Evolutionary conservation across 257 asterid genomes (phyloP), one percentile per base, ranked within the genome.

Genomic region (Salvia hispanica): DNA sequence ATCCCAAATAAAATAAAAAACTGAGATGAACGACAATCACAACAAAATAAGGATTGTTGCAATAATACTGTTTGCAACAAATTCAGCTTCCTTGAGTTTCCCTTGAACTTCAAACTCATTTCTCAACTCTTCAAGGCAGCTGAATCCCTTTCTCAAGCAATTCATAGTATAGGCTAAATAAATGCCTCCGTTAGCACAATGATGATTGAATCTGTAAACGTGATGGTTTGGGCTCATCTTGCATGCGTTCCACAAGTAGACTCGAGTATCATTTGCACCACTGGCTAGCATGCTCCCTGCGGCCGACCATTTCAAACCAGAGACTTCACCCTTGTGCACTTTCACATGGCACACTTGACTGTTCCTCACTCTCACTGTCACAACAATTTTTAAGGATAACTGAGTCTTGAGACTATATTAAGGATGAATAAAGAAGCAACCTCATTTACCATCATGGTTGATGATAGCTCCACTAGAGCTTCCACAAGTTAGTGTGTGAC

Each of bases 261-360:
- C 72, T 25, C 66, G 53, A 64, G 79, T 81, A 75, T 89, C 96
- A 58, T 84, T 82, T 40, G 88, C 95, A 25, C 98, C 96, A 59
- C 95, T 89, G 2, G 94, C 96, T 56, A 91, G 68, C 60, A 25
- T 21, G 18, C 68, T 79, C 16, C 90, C 92, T 8, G 86, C 76
- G 47, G 39, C 28, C 34, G 95, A 85, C 98, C 95, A 87, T 70
- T 86, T 87, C 86, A 92, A 64, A 5, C 95, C 88, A 62, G 95
- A 87, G 11, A 89, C 79, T 72, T 81, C 85, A 1, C 58, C 50
- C 12, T 42, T 73, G 80, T 89, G 98, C 62, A 42, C 82, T 75
- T 77, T 77, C 31, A 77, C 10, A 6, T 10, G n/a, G 45, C 66
- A 75, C 16, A 59, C 70, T 55, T 77, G 13, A 59, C 90, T 84